Evolutionary conservation across 2,329 filamentous ascomycete species (phyloP), one percentile per base, ranked within the genome.

Genomic region (Alternaria tenuissima): DNA sequence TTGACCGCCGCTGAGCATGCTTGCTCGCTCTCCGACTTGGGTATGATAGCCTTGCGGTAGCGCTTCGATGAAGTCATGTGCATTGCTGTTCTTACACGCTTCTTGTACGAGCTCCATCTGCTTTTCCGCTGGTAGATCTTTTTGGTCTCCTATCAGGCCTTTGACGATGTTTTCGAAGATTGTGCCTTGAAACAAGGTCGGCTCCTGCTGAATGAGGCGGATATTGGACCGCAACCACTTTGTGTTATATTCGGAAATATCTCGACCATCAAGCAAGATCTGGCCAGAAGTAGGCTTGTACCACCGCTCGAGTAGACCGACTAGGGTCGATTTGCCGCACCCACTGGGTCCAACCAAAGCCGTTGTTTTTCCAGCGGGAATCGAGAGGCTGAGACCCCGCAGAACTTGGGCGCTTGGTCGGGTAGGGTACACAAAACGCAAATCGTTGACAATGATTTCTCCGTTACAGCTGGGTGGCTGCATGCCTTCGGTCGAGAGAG

Each of bases 381-480:
- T 75, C 12, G 69, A 64, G 4, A 77, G 34, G 14, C 83, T 85
- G 51, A 87, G 80, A 54, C 79, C 77, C 49, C 68, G 72, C 5
- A 98, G 94, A 52, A 97, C 91, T 3, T 88, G 86, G 4, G 96
- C 92, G 71, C 97, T 92, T 5, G 49, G 49, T 0, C 94, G 88
- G 2, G 93, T 96, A 2, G 94, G 94, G 72, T 98, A 98, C 70
- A 96, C 94, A 78, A 97, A 94, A 76, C 91, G 93, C 73, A 98
- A 85, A 67, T 92, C 86, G 64, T 89, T 86, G 30, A 98, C 84
- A 64, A 93, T 89, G 55, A 98, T 90, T 30, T 67, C 62, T 2
- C 56, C 56, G 1, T 22, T 24, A 26, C 52, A 44, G 22, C 42
- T 47, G n/a, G 16, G 26, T 42, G 56, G 62, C 44, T 59, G 57